Evolutionary conservation across 345 rosid genomes (phyloP), one percentile per base, ranked within the genome.

Genomic region (Noccaea caerulescens): DNA sequence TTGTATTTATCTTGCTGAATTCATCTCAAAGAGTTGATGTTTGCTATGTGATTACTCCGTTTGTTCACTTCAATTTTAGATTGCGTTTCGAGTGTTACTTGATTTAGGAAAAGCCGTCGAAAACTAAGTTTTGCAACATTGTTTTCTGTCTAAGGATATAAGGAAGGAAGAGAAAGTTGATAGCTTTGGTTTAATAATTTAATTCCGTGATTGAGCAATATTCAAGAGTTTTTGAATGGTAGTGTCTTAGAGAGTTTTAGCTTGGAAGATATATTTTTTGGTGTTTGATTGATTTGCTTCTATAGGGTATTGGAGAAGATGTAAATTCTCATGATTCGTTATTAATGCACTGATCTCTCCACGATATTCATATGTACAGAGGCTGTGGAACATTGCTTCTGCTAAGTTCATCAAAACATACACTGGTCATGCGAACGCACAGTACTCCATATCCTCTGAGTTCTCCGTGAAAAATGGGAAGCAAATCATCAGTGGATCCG

Each of bases 361-460:
- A 20, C 23, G 0, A 12, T 34, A 23, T 42, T 42, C 1, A 16
- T 34, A 27, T 61, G 38, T 62, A 72, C 90, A 88, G 98, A 84
- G 95, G 68, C 87, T 94, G 52, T 94, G 99, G 99, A 88, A 89
- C 80, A 79, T 84, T 39, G 70, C 91, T 7, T 80, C 90, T 7
- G 92, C 89, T 59, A 94, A 91, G 63, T 86, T 82, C 73, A 73
- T 88, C 59, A 91, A 94, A 82, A 91, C 97, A 44, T 94, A 91
- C 79, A 77, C 82, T 8, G 91, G 98, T 68, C 99, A 89, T 50
- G 38, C 36, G 4, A 94, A 88, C 75, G 79, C 92, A 0, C 86
- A 94, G 76, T 91, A 66, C 71, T 84, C 93, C 64, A 65, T 86
- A 61, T 80, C 98, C 11, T 82, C 99, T 4, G 70, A 91, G 14